Percentiles rank a stretch among this genome's conserved stretches.
These are phyloP conservation scores for Schizothecium vesticola DNA, from an alignment of 495 filamentous ascomycete species.

Conservation along the genomic window DNA sequence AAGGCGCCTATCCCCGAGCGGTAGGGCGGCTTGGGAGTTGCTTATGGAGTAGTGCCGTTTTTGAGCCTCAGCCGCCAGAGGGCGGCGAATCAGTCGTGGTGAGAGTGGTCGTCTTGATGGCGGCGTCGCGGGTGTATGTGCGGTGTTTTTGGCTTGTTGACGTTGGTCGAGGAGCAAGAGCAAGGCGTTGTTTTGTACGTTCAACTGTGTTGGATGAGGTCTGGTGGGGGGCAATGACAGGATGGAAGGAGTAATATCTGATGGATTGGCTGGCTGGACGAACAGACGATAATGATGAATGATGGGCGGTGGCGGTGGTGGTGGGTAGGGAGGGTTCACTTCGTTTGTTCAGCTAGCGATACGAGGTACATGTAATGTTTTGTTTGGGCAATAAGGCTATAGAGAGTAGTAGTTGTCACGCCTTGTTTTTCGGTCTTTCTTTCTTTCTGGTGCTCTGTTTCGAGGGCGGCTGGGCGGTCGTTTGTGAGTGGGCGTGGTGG, in stretches of 20 bases:
- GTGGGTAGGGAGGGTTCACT: background rate
- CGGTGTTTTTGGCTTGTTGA: background rate
- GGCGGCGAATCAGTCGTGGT: background rate
- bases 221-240: background rate
- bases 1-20: slow-evolving; percentile 53
- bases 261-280: background rate
- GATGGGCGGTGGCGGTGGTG: background rate
- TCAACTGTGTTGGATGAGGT: background rate
- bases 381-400: background rate
- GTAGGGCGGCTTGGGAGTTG: slow-evolving; percentile 33
- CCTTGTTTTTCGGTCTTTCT: background rate
- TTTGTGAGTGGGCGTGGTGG: background rate
- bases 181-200: background rate
- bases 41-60: slow-evolving; percentile 24
- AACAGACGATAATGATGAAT: background rate
- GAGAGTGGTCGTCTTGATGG: background rate
- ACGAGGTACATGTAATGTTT: background rate
- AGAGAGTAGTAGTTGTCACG: background rate
- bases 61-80: slow-evolving; percentile 3
- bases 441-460: background rate
- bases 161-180: background rate
- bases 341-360: background rate
- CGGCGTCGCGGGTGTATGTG: no score
- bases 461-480: background rate
- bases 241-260: background rate